phyloP scores from a whole-genome alignment of 371 early-diverging fungal species.

The Mortierella sp. region DNA sequence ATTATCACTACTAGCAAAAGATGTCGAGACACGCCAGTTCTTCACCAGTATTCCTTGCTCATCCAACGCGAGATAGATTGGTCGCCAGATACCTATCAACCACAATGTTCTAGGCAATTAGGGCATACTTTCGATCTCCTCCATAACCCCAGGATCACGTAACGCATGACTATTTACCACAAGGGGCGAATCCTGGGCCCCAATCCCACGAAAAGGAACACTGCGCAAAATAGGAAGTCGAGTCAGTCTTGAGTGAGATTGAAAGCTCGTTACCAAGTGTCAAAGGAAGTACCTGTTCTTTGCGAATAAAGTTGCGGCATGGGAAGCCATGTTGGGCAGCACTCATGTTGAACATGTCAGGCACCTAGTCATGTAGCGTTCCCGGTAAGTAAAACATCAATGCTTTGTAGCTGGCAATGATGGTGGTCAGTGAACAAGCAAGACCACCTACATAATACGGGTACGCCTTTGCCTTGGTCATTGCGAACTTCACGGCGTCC shows the following conservation, averaged over 20 bases:
- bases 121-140: too few species aligned
- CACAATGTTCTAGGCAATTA: too few species aligned
- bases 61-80: constrained; percentile 31
- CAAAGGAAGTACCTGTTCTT: constrained; percentile 29
- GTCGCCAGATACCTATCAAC: constrained; percentile 40
- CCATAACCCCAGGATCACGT: background rate
- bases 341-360: constrained; percentile 53
- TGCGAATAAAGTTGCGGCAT: constrained; percentile 42
- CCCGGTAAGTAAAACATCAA: too few species aligned
- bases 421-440: background rate
- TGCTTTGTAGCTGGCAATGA: too few species aligned
- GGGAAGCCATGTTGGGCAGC: constrained; percentile 49
- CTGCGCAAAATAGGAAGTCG: constrained; percentile 4
- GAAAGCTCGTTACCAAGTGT: too few species aligned
- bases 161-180: constrained; percentile 20
- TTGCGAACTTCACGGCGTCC: constrained; percentile 17
- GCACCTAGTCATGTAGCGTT: constrained; percentile 30
- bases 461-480: constrained; percentile 27
- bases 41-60: constrained; percentile 12
- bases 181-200: constrained; percentile 51
- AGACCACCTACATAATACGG: constrained; percentile 38
- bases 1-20: background rate
- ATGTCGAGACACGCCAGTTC: constrained; percentile 16
- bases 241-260: background rate
- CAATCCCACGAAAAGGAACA: constrained; percentile 54